Conservation (phyloP, 179 eudicot species). For the Pouteria campechiana region DNA sequence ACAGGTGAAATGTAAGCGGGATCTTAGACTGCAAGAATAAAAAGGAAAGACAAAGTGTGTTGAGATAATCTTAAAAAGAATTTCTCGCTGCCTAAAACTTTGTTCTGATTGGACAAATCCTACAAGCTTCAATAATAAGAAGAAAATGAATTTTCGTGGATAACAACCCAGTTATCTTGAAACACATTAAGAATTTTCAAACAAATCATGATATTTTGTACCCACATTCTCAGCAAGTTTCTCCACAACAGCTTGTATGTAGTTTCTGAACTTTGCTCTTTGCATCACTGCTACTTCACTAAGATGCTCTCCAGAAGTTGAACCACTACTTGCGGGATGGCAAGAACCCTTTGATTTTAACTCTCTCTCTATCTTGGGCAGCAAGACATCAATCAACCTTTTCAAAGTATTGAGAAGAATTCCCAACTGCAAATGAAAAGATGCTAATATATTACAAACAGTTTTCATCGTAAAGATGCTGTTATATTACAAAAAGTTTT, state of each 20-base stretch:
- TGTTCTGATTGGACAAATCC: too few species aligned
- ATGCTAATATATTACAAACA: not conserved
- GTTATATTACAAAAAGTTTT: too few species aligned
- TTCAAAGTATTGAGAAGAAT: conserved; percentile 66
- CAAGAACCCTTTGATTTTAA: conserved; percentile 63
- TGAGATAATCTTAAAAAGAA: too few species aligned
- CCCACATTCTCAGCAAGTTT: conserved; percentile 88
- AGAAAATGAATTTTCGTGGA: too few species aligned
- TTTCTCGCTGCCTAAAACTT: too few species aligned
- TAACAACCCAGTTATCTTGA: too few species aligned
- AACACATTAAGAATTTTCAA: too few species aligned
- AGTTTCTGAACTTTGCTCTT: conserved; percentile 76
- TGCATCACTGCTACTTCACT: conserved; percentile 83
- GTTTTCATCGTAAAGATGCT: too few species aligned
- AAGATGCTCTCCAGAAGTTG: conserved; percentile 56
- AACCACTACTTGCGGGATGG: conserved; percentile 44
- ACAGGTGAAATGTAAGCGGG: not conserved
- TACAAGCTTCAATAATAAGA: too few species aligned
- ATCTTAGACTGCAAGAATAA: too few species aligned
- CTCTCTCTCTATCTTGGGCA: conserved; percentile 62
- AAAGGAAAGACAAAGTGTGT: too few species aligned
- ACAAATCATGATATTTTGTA: not conserved
- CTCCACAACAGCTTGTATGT: conserved; percentile 59
- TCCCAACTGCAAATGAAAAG: conserved; percentile 45
- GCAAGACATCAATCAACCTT: conserved; percentile 64